Base-by-base conservation (phyloP, 805 yeast species). In the Scheffersomyces spartinae region DNA sequence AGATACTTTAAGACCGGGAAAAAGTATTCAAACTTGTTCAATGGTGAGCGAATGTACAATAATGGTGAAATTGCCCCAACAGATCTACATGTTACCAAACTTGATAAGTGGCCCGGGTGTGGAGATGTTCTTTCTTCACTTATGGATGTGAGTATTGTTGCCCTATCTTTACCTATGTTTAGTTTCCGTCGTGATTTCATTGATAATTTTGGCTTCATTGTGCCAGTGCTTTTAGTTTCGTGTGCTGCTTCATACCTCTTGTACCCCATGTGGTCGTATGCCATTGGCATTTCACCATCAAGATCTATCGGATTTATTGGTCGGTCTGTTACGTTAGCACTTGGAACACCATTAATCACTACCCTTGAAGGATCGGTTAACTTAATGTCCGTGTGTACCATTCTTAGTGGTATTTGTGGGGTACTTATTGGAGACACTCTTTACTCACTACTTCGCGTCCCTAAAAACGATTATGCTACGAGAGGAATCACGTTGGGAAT, bases 141-240 rank as follows among this genome's bases (percentile, higher is more conserved):
- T 36, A 74, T 81, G 78, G 91, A 80, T 40, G 65, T 78, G 6
- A 70, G 84, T 2, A 81, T 81, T 47, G 85, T 78, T 1, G 69
- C 88, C 2, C 56, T 81, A 21, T 68, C 86, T 13, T 51, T 81
- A 26, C 85, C 94, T 3, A 77, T 81, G 83, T 81, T 66, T 47
- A 68, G 78, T 6, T 80, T 78, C 48, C 52, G 91, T 25, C 50
- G 49, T 9, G 93, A 80, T 38, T 62, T 81, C 33, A 47, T 55
- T 15, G 60, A 61, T 26, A 76, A 78, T 39, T 74, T 73, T 35
- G 48, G 71, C 44, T 60, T 68, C 3, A 54, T 81, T 29, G 49
- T 71, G 29, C 71, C 76, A 2, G 79, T 88, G 3, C 61, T 75
- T 15, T 28, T 76, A 11, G 41, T 68, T 2, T 64, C 74, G 27